Base-by-base conservation (phyloP, 2,329 filamentous ascomycete species). In the Diaporthe sp. region DNA sequence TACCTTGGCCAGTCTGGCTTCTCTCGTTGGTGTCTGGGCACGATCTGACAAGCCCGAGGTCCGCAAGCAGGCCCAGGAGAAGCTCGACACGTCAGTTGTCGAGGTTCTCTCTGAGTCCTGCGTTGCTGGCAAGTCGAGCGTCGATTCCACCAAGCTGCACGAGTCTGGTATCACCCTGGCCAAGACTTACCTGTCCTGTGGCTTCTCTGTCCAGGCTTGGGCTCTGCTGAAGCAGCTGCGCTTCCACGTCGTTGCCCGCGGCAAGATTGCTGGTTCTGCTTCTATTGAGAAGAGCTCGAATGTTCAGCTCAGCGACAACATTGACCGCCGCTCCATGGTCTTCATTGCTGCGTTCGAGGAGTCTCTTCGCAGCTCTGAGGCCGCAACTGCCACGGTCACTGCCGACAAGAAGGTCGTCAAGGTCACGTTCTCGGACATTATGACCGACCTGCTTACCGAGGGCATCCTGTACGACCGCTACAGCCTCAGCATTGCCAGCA, bases 381-480 rank as follows among this genome's bases (percentile, higher is more conserved):
- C 75, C 4, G 75, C 74, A 50, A 57, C 54, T 58, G 68, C 74
- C 67, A 64, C 67, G 19, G 66, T 47, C 47, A 74, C 55, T 45
- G 50, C 67, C 5, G 69, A 71, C 68, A 76, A 75, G 70, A 73
- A 57, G 52, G 68, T 74, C 38, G 40, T 58, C 75, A 76, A 70
- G 75, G 40, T 72, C 38, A 76, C 75, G 19, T 76, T 76, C 75
- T 76, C 75, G 30, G 75, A 76, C 69, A 76, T 76, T 55, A 76
- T 76, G 75, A 74, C 75, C 25, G 75, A 76, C 19, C 64, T 76
- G 30, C 72, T 76, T 22, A 76, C 75, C 19, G 75, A 76, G 57
- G 64, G 75, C 45, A 76, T 76, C 40, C 61, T 76, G 68, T 76
- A 76, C 69, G 75, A 76, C 72, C 75, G 75, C 30, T 76, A 74